Conservation (phyloP, 345 rosid species). For the Eucalyptus lansdowneana region DNA sequence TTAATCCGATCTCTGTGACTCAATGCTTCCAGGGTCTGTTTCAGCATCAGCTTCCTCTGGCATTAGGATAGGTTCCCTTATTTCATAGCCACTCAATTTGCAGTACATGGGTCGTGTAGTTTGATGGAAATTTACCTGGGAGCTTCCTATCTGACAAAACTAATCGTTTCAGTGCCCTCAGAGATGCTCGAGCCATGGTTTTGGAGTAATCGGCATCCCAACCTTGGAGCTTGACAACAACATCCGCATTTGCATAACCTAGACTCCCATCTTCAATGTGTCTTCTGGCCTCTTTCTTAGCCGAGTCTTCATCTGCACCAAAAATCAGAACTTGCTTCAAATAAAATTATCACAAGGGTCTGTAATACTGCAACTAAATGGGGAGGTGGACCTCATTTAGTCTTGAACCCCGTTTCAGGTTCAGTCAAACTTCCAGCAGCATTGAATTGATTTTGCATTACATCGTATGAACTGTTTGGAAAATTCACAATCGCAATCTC, state of each 20-base stretch:
- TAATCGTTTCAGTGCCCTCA: conserved; percentile 71
- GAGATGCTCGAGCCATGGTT: conserved; percentile 68
- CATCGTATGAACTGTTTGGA: not conserved
- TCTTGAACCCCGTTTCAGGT: not conserved
- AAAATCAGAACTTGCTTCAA: not conserved
- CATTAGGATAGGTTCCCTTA: not conserved
- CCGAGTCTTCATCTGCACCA: conserved; percentile 54
- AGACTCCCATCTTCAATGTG: conserved; percentile 27
- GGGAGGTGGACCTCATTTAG: not conserved
- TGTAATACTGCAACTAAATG: not conserved
- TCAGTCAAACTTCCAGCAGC: not conserved
- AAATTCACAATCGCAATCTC: not conserved
- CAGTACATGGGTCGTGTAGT: not conserved
- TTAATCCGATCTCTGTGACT: not conserved
- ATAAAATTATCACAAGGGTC: not conserved
- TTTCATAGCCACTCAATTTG: not conserved
- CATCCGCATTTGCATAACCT: conserved; percentile 77
- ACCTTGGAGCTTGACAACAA: conserved; percentile 77
- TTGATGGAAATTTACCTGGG: conserved; percentile 32
- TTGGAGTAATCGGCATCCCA: conserved; percentile 69
- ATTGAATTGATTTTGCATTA: not conserved
- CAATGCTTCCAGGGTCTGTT: not conserved
- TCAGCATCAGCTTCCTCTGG: not conserved
- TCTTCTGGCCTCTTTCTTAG: conserved; percentile 64
- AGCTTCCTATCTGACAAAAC: conserved; percentile 66